Conservation (phyloP, 441 rosid species). For the Arabidopsis hybrid region DNA sequence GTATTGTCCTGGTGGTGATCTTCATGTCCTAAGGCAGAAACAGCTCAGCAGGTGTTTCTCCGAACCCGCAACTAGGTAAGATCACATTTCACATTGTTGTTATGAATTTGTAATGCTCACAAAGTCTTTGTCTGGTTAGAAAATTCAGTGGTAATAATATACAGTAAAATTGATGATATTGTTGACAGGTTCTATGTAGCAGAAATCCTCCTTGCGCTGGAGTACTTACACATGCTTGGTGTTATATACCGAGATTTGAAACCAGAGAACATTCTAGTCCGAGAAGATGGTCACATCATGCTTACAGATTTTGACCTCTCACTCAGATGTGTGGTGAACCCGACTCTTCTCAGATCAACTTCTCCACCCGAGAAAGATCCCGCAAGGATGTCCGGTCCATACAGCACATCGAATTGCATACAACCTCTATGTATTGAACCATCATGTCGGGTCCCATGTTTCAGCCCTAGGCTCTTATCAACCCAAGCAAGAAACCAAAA, state of each 20-base stretch:
- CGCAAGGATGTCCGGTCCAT: constrained; percentile 35
- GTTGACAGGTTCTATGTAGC: constrained; percentile 46
- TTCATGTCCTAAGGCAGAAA: constrained; percentile 92
- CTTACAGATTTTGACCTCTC: constrained; percentile 63
- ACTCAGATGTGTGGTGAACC: constrained; percentile 45
- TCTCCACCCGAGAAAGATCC: constrained; percentile 29
- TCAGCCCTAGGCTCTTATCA: constrained; percentile 46
- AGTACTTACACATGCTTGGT: constrained; percentile 62
- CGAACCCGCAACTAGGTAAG: constrained; percentile 92
- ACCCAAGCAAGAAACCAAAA: constrained; percentile 19
- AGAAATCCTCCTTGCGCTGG: constrained; percentile 56
- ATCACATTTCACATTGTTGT: background rate
- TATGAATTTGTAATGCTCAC: constrained; percentile 4
- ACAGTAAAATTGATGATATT: background rate
- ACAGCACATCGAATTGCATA: constrained; percentile 50
- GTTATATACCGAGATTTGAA: constrained; percentile 58
- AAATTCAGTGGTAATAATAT: background rate
- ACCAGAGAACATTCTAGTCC: constrained; percentile 58
- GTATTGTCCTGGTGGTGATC: constrained; percentile 97
- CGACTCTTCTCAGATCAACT: constrained; percentile 46
- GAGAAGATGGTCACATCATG: constrained; percentile 62
- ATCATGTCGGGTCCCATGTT: constrained; percentile 49
- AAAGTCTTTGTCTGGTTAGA: background rate
- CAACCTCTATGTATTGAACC: constrained; percentile 55
- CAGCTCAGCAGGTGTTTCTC: constrained; percentile 84